A percentile compares a stretch with the other conserved stretches of the same genome.
Conservation (phyloP, 2,329 filamentous ascomycete genomes). For the Botryosphaeria dothidea region DNA sequence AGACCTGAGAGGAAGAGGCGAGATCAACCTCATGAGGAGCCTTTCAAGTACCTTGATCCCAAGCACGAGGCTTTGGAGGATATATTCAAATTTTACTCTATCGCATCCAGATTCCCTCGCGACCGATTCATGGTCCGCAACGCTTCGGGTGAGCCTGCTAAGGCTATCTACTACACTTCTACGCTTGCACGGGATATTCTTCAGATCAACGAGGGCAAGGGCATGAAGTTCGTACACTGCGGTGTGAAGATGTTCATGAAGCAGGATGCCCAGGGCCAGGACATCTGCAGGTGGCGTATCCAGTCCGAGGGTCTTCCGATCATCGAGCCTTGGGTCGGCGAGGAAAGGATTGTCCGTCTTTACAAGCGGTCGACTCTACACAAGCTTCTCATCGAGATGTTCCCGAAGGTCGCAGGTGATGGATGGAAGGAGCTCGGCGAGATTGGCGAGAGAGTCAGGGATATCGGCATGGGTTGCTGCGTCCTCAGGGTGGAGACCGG, state of each 20-base stretch:
- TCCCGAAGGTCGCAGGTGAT: conserved; percentile 78
- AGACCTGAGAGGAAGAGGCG: conserved; percentile 41
- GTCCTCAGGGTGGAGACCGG: conserved; percentile 81
- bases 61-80: conserved; percentile 74
- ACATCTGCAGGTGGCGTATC: conserved; percentile 91
- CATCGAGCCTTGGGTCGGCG: conserved; percentile 84
- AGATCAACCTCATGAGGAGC: conserved; percentile 70
- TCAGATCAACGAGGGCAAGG: conserved; percentile 81
- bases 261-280: conserved; percentile 84
- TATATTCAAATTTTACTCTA: conserved; percentile 82
- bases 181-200: conserved; percentile 83
- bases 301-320: conserved; percentile 93
- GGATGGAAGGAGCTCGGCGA: conserved; percentile 78
- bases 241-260: conserved; percentile 99
- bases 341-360: conserved; percentile 72
- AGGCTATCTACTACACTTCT: conserved; percentile 96
- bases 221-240: conserved; percentile 93
- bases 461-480: conserved; percentile 87
- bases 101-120: conserved; percentile 80
- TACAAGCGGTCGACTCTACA: conserved; percentile 77
- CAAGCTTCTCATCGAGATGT: conserved; percentile 90
- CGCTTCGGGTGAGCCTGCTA: conserved; percentile 79
- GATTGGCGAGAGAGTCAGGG: conserved; percentile 78
- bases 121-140: conserved; percentile 97
- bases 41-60: conserved; percentile 84